These are phyloP conservation scores for Cichorium intybus DNA, from an alignment of 140 eudicot genomes.

Conservation along the genomic window DNA sequence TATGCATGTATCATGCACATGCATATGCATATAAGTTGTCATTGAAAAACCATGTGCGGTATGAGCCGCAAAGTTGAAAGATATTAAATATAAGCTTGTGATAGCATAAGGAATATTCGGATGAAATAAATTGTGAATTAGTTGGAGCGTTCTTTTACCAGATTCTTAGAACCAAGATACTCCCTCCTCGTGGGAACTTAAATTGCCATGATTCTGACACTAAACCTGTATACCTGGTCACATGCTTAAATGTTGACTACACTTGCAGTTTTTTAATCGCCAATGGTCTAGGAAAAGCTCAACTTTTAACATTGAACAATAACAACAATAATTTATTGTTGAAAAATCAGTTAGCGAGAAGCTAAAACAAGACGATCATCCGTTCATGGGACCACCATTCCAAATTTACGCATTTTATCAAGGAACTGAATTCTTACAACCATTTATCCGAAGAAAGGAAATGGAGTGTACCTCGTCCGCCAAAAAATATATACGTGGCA, in stretches of 20 bases:
- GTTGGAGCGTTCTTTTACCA: constrained; percentile 21
- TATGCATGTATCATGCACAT: not conserved
- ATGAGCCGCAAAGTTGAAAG: constrained; percentile 33
- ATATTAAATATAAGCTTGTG: not conserved
- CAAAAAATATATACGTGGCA: no score
- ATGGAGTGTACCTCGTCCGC: no score
- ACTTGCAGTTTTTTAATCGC: not conserved
- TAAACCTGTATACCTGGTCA: constrained; percentile 17
- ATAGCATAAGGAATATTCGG: constrained; percentile 31
- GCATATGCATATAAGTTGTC: constrained; percentile 14
- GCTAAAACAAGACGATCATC: no score
- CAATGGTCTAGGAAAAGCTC: not conserved
- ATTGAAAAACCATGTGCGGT: constrained; percentile 12
- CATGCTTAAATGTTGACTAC: constrained; percentile 17
- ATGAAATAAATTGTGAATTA: constrained; percentile 16
- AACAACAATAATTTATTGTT: no score
- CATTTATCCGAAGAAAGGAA: no score
- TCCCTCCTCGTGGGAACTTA: constrained; percentile 25
- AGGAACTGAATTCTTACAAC: no score
- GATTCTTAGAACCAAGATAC: constrained; percentile 34
- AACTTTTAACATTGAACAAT: not conserved
- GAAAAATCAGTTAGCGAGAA: no score
- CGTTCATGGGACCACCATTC: no score
- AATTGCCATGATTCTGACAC: constrained; percentile 20
- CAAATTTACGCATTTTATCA: no score